Conservation (phyloP, 192 early-diverging fungal genomes). For the Backusella parvicylindrica region DNA sequence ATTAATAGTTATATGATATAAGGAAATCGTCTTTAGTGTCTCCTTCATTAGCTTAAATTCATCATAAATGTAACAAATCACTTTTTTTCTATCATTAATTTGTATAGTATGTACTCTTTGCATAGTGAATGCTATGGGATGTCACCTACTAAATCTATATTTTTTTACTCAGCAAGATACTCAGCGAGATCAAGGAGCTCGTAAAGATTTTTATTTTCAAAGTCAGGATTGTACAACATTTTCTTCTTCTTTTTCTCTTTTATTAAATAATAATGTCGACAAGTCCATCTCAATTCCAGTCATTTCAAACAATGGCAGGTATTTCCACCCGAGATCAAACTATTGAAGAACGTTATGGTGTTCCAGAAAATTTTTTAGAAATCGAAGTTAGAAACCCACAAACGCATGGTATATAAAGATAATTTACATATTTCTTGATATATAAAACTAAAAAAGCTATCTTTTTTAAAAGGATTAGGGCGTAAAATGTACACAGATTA, state of each 20-base stretch:
- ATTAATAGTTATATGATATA: too few relatives aligned
- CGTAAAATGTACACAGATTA: slow-evolving; percentile 93
- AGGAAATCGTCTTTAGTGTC: too few relatives aligned
- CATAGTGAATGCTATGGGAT: too few relatives aligned
- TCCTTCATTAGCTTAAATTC: too few relatives aligned
- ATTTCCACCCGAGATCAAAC: slow-evolving; percentile 49
- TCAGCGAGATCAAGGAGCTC: too few relatives aligned
- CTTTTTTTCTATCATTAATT: too few relatives aligned
- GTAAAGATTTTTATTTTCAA: too few relatives aligned
- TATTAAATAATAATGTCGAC: not conserved
- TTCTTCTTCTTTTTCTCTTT: not conserved
- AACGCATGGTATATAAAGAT: slow-evolving; percentile 60
- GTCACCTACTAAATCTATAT: too few relatives aligned
- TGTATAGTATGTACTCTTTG: too few relatives aligned
- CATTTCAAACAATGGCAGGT: slow-evolving; percentile 23
- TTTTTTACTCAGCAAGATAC: too few relatives aligned
- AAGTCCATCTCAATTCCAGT: slow-evolving; percentile 11
- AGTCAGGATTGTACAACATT: too few relatives aligned
- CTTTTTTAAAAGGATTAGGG: slow-evolving; percentile 53
- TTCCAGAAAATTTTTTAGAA: slow-evolving; percentile 97
- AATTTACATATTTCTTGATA: not conserved
- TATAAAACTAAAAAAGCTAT: not conserved
- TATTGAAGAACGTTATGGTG: slow-evolving; percentile 71
- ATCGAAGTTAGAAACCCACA: slow-evolving; percentile 90
- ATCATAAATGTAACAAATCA: too few relatives aligned